These are phyloP conservation scores for Nemania sp. DNA, from an alignment of 2,329 filamentous ascomycete species.

Conservation along the genomic window DNA sequence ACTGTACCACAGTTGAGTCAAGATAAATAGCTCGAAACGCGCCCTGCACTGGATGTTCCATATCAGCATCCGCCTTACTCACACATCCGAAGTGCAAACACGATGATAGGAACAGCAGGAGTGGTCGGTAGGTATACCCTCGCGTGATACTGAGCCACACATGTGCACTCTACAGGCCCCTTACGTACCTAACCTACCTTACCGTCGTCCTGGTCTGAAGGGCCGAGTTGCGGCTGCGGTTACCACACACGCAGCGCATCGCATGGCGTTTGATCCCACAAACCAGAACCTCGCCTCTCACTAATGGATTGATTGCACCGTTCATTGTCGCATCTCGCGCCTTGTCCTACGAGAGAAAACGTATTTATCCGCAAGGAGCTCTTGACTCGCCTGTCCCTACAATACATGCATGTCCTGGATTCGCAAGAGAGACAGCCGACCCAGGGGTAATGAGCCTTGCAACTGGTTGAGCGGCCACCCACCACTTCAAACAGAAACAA, in stretches of 20 bases:
- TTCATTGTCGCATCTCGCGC: slow-evolving; percentile 9
- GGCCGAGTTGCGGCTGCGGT: slow-evolving; percentile 24
- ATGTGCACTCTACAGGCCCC: background rate
- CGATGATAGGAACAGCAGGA: background rate
- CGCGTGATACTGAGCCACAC: slow-evolving; percentile 20
- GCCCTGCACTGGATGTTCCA: background rate
- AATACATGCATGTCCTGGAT: too few species aligned
- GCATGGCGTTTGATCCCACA: slow-evolving; percentile 35
- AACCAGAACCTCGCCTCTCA: slow-evolving; percentile 31
- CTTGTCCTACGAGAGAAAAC: slow-evolving; percentile 23
- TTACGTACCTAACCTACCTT: too few species aligned
- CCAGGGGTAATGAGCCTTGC: slow-evolving; percentile 16
- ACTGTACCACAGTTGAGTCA: background rate
- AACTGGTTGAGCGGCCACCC: too few species aligned
- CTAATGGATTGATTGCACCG: slow-evolving; percentile 18
- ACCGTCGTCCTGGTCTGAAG: slow-evolving; percentile 23
- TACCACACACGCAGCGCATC: slow-evolving; percentile 14
- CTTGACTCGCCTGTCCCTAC: background rate
- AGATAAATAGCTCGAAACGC: background rate
- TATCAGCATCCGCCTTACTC: background rate
- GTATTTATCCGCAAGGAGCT: slow-evolving; percentile 24
- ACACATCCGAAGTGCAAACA: background rate
- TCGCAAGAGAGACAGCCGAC: background rate
- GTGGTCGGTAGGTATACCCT: background rate
- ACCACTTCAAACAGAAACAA: slow-evolving; percentile 26